Percentiles rank a stretch among this genome's conserved stretches.
These are phyloP conservation scores for Zangia roseola DNA, from an alignment of 768 basidiomycete genomes.

Conservation along the genomic window DNA sequence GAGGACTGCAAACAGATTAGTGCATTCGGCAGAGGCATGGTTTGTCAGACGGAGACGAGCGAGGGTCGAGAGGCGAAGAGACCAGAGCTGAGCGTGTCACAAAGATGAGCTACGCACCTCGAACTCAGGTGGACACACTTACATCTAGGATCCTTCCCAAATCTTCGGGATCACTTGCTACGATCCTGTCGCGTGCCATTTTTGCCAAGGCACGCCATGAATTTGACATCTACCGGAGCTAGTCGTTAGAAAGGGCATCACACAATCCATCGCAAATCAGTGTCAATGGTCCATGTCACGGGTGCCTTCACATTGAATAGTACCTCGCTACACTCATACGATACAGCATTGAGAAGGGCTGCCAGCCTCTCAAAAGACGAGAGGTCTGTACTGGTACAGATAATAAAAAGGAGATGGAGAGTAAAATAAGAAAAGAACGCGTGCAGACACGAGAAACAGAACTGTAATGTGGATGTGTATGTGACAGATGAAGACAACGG, in stretches of 20 bases:
- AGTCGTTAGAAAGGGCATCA: constrained; percentile 14
- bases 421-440: constrained; percentile 18
- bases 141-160: constrained; percentile 64
- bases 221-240: constrained; percentile 68
- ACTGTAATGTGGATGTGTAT: constrained; percentile 15
- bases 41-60: constrained; percentile 83
- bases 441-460: constrained; percentile 21
- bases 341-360: constrained; percentile 23
- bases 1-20: constrained; percentile 73
- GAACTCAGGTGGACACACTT: constrained; percentile 28
- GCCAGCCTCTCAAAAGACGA: constrained; percentile 6
- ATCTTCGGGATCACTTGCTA: constrained; percentile 69
- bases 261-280: not conserved
- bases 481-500: constrained; percentile 4
- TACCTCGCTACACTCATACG: constrained; percentile 19
- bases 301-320: constrained; percentile 12
- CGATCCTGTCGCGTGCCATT: constrained; percentile 79
- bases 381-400: constrained; percentile 24
- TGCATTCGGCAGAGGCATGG: constrained; percentile 82
- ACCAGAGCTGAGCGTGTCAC: constrained; percentile 63
- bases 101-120: not conserved
- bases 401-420: constrained; percentile 16
- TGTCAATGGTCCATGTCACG: not conserved
- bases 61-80: constrained; percentile 74
- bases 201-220: constrained; percentile 83